Percentiles rank a stretch among this genome's conserved stretches.
These are phyloP conservation scores for Pythium sukuiense DNA, from an alignment of 352 stramenopile genomes.

Conservation along the genomic window DNA sequence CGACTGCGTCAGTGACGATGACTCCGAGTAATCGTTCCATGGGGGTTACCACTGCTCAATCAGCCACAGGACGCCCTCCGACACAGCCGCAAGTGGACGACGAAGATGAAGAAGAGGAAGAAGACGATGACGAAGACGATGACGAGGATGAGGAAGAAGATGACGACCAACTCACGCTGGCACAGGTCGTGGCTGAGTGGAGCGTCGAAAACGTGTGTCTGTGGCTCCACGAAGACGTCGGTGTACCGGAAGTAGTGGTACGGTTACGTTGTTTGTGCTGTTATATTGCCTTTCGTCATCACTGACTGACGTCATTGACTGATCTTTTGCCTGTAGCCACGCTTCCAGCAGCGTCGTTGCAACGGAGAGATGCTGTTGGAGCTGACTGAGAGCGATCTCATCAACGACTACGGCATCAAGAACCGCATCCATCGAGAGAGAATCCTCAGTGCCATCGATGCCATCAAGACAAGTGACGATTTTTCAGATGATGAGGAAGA, in stretches of 20 bases:
- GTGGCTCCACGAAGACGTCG: conserved; percentile 79
- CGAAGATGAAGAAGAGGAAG: conserved; percentile 28
- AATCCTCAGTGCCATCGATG: conserved; percentile 75
- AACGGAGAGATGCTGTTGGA: conserved; percentile 71
- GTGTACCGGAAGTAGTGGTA: conserved; percentile 72
- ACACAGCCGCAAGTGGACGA: conserved; percentile 24
- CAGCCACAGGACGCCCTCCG: neutral
- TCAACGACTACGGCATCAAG: conserved; percentile 75
- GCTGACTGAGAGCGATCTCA: conserved; percentile 70
- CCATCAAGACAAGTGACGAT: conserved; percentile 70
- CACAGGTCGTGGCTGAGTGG: conserved; percentile 78
- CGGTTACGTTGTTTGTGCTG: neutral
- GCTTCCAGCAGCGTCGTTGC: conserved; percentile 67
- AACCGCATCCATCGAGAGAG: conserved; percentile 64
- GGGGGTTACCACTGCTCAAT: neutral
- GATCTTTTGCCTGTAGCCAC: conserved; percentile 33
- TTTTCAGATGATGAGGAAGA: conserved; percentile 65
- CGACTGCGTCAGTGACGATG: neutral
- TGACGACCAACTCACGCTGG: conserved; percentile 58
- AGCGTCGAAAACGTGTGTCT: conserved; percentile 82
- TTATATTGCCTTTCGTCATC: neutral
- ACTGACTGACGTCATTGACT: neutral
- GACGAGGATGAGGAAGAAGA: conserved; percentile 53
- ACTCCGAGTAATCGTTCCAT: neutral
- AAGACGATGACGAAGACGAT: conserved; percentile 38